A percentile compares a stretch with the other conserved stretches of the same genome.
Conservation (phyloP, 2,329 filamentous ascomycete species). For the Amylocarpus encephaloides region DNA sequence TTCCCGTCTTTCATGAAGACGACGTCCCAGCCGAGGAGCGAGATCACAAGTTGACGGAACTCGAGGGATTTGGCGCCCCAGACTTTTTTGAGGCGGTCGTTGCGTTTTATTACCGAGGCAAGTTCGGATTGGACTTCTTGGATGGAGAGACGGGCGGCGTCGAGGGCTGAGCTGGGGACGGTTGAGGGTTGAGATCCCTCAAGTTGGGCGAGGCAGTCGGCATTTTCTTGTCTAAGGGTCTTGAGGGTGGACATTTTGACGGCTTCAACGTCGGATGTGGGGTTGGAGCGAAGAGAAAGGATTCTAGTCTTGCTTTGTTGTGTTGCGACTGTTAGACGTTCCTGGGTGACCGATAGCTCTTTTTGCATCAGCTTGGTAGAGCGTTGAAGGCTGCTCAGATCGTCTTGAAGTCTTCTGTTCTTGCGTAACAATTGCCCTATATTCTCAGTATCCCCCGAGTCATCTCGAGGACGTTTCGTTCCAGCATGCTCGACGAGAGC, state of each 20-base stretch:
- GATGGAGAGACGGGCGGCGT: slow-evolving; percentile 69
- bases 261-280: slow-evolving; percentile 77
- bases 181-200: slow-evolving; percentile 34
- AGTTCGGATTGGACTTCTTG: slow-evolving; percentile 63
- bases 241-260: slow-evolving; percentile 76
- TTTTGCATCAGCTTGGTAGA: slow-evolving; percentile 64
- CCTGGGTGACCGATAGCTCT: slow-evolving; percentile 64
- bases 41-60: slow-evolving; percentile 92
- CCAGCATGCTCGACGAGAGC: slow-evolving; percentile 38
- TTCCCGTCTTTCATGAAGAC: slow-evolving; percentile 97
- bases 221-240: slow-evolving; percentile 76
- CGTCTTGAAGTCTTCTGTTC: slow-evolving; percentile 77
- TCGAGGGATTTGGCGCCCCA: slow-evolving; percentile 87
- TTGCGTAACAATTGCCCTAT: slow-evolving; percentile 81
- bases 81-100: slow-evolving; percentile 81
- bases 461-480: slow-evolving; percentile 58
- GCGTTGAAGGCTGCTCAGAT: slow-evolving; percentile 63
- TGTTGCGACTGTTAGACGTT: slow-evolving; percentile 63
- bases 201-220: slow-evolving; percentile 71
- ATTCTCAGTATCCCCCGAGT: slow-evolving; percentile 55
- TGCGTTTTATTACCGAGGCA: slow-evolving; percentile 72
- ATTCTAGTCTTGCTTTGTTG: slow-evolving; percentile 72
- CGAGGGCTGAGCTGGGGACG: slow-evolving; percentile 72
- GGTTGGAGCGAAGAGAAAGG: slow-evolving; percentile 83
- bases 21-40: slow-evolving; percentile 86